A percentile compares a stretch with the other conserved stretches of the same genome.
Conservation (phyloP, 495 filamentous ascomycete genomes). For the Staphylotrichum tortipilum region DNA sequence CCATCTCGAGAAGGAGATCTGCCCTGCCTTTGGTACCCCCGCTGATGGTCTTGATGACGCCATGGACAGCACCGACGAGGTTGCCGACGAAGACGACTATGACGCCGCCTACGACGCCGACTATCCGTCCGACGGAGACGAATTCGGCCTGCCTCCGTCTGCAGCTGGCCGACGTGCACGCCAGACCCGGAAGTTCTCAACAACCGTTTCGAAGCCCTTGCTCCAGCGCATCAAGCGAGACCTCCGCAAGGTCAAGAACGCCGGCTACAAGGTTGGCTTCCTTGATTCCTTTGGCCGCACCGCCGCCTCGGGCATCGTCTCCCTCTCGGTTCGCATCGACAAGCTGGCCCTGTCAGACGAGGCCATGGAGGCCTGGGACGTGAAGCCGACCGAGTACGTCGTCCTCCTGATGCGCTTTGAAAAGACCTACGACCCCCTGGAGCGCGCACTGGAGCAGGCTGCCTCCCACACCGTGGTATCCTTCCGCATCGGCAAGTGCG, state of each 20-base stretch:
- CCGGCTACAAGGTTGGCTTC: slow-evolving; percentile 70
- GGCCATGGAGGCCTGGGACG: slow-evolving; percentile 67
- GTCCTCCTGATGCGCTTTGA: slow-evolving; percentile 67
- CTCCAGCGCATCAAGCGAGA: slow-evolving; percentile 49
- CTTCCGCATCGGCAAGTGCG: slow-evolving; percentile 46
- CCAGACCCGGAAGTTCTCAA: background rate
- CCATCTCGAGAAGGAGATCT: slow-evolving; percentile 26
- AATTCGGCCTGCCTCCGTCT: slow-evolving; percentile 12
- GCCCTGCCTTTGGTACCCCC: no score
- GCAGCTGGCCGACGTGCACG: background rate
- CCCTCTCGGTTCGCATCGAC: slow-evolving; percentile 55
- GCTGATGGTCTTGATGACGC: slow-evolving; percentile 27
- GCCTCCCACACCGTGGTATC: background rate
- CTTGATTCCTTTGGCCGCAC: slow-evolving; percentile 41
- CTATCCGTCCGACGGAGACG: slow-evolving; percentile 21
- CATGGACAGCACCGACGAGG: slow-evolving; percentile 23
- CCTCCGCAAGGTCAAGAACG: slow-evolving; percentile 48
- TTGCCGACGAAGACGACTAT: slow-evolving; percentile 22
- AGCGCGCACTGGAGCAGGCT: slow-evolving; percentile 19
- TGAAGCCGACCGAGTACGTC: slow-evolving; percentile 59
- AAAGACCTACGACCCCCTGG: slow-evolving; percentile 47
- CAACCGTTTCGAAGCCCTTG: background rate
- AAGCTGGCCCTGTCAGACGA: slow-evolving; percentile 72
- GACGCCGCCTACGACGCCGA: slow-evolving; percentile 25
- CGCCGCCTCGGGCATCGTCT: slow-evolving; percentile 40